phyloP scores from a whole-genome alignment of 306 rosid species.

The Fragaria vesca region DNA sequence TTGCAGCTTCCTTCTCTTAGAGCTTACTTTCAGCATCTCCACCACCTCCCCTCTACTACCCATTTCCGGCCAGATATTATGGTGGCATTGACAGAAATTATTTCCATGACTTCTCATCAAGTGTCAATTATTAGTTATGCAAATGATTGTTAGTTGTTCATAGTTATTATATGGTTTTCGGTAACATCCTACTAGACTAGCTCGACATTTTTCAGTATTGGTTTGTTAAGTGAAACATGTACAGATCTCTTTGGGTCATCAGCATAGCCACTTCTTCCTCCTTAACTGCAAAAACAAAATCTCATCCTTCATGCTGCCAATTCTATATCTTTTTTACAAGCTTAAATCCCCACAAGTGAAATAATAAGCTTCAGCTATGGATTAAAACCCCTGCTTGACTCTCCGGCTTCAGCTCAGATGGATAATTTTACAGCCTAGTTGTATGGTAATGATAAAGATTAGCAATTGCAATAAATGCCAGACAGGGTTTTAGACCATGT shows the following conservation, averaged over 20 bases:
- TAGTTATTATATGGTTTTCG: not conserved
- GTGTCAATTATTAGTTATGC: not conserved
- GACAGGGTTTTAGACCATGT: slow-evolving; percentile 8
- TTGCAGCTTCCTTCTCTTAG: not conserved
- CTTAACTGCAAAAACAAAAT: not conserved
- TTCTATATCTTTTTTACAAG: not conserved
- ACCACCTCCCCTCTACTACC: not conserved
- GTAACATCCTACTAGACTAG: not conserved
- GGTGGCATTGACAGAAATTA: not conserved
- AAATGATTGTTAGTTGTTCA: not conserved
- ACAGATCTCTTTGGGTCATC: not conserved
- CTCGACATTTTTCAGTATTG: not conserved
- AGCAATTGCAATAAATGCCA: slow-evolving; percentile 29
- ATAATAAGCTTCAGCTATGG: not conserved
- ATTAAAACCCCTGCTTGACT: not conserved
- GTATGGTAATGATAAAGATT: not conserved
- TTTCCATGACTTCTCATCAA: not conserved
- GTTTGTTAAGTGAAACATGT: not conserved
- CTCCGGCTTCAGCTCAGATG: not conserved
- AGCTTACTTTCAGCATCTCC: not conserved
- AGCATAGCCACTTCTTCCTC: not conserved
- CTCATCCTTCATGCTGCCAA: not conserved
- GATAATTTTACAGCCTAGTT: not conserved
- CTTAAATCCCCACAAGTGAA: not conserved
- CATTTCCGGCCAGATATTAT: not conserved